Evolutionary conservation across 1,139 yeast genomes (phyloP), one percentile per base, ranked within the genome.

Genomic region (Hyphopichia pseudoburtonii): DNA sequence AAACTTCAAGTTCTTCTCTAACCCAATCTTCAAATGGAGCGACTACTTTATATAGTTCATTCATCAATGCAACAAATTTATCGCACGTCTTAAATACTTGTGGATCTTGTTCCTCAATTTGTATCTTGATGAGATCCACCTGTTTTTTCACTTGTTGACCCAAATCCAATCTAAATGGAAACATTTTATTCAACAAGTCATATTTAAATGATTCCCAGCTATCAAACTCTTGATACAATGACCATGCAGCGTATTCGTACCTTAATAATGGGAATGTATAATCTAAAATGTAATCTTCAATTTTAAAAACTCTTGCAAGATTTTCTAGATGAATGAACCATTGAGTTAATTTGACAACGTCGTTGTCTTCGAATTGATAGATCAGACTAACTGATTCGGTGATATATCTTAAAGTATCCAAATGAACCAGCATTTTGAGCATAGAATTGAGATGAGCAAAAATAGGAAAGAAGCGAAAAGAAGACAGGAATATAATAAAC

Each of bases 151-250:
- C 32, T 19, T 34, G 32, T 5, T 29, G 18, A 9, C 34, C 37
- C 25, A 37, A 24, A 6, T 23, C 28, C 5, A 22, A 16, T 27
- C 42, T 32, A 16, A 37, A 34, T 7, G 34, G 33, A 22, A 34
- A 29, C 12, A 25, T 28, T 17, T 31, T 28, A 30, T 39, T 37
- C 26, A 39, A 22, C 15, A 39, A 21, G 8, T 39, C 33, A 21
- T 39, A 39, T 30, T 32, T 34, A 23, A 37, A 37, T 3, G 22
- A 21, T 16, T 22, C 34, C 40, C 40, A 39, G 27, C 32, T 31
- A 9, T 22, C 35, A 17, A 39, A 37, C 16, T 28, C 22, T 26
- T 22, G 30, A 9, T 14, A 17, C 5, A 16, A 11, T 10, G 36
- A 34, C 42, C 40, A 37, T 11, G 30, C 22, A 23, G 19, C 4